phyloP scores from a whole-genome alignment of 2,329 filamentous ascomycete species.

The Colletotrichum aenigma region DNA sequence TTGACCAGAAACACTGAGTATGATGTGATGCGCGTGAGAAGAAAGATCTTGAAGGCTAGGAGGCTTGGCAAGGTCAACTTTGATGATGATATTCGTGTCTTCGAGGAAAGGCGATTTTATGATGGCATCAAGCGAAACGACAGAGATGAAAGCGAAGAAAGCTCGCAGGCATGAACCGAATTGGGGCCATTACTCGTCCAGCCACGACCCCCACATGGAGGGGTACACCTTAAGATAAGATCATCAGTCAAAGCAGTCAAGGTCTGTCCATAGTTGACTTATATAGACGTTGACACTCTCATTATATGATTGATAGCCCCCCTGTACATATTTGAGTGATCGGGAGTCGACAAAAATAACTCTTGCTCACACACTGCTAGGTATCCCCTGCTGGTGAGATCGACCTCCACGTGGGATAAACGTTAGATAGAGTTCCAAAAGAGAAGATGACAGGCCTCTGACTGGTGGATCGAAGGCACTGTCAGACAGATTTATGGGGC shows the following conservation, averaged over 20 bases:
- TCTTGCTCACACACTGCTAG: not conserved
- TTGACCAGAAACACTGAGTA: slow-evolving; percentile 28
- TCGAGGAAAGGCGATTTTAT: slow-evolving; percentile 1
- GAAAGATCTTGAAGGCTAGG: slow-evolving; percentile 19
- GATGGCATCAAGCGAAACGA: not conserved
- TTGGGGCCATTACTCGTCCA: not conserved
- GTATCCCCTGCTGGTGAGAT: not conserved
- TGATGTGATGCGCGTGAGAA: slow-evolving; percentile 25
- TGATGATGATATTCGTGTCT: not conserved
- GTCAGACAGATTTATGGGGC: not conserved
- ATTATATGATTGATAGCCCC: not conserved
- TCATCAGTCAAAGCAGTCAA: not conserved
- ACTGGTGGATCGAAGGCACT: not conserved
- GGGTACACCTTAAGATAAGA: not conserved
- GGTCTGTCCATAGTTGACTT: not conserved
- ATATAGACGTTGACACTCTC: not conserved
- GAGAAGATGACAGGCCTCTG: not conserved
- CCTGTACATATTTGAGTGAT: not conserved
- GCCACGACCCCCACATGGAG: not conserved
- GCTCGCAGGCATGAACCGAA: not conserved
- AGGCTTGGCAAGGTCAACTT: slow-evolving; percentile 17
- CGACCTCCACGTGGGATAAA: not conserved
- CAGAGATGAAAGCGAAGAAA: not conserved
- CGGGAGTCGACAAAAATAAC: not conserved
- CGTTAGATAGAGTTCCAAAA: not conserved